phyloP scores from a whole-genome alignment of 495 filamentous ascomycete genomes.

The Penicillium steckii region DNA sequence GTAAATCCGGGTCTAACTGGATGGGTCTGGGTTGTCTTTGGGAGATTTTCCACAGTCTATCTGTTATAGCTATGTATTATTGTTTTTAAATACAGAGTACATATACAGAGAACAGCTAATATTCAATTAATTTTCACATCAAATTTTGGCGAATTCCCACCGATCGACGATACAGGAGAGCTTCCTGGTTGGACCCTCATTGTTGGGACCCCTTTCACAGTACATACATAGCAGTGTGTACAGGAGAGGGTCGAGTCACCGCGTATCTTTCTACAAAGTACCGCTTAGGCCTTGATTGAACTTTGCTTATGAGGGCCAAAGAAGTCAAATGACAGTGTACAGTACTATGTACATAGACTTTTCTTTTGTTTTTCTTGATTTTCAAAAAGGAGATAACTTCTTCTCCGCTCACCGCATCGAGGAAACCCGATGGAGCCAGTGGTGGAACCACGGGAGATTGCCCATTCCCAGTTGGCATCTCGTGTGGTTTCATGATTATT shows the following conservation, averaged over 20 bases:
- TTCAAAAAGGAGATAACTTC: background rate
- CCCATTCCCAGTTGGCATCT: constrained; percentile 28
- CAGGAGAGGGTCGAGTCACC: no score
- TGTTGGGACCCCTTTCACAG: constrained; percentile 1
- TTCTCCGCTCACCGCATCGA: constrained; percentile 24
- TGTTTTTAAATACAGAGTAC: no score
- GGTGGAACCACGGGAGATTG: constrained; percentile 34
- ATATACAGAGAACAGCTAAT: no score
- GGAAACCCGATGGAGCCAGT: constrained; percentile 25
- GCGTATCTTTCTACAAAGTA: background rate
- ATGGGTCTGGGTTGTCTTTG: background rate
- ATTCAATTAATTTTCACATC: no score
- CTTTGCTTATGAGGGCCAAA: background rate
- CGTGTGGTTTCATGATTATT: constrained; percentile 31
- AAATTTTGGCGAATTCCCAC: constrained; percentile 5
- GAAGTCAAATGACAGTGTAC: no score
- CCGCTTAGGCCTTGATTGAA: background rate
- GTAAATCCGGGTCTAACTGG: background rate
- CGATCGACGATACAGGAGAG: constrained; percentile 38
- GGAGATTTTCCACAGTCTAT: constrained; percentile 5
- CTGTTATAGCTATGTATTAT: background rate
- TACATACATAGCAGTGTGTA: no score
- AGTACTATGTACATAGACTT: background rate
- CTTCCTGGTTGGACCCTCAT: constrained; percentile 5
- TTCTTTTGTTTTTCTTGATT: background rate